These are phyloP conservation scores for Aspergillus funiculosus DNA, from an alignment of 495 filamentous ascomycete species.

Conservation along the genomic window DNA sequence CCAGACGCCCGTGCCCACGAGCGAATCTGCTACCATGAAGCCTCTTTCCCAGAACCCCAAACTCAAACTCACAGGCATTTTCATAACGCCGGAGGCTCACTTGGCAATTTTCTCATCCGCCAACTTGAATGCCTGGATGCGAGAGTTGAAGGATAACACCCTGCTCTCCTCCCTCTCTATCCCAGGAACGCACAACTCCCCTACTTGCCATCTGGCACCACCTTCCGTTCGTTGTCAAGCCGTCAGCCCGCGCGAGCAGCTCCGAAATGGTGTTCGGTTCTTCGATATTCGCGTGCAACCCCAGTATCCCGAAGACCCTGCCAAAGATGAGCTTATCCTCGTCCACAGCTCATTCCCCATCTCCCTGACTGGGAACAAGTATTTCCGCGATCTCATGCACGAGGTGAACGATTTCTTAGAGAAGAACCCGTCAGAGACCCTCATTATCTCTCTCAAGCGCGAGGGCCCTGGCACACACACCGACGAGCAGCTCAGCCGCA, in stretches of 20 bases:
- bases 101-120: slow-evolving; percentile 74
- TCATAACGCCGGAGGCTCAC: slow-evolving; percentile 54
- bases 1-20: slow-evolving; percentile 52
- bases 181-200: slow-evolving; percentile 93
- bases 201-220: slow-evolving; percentile 73
- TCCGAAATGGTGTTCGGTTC: slow-evolving; percentile 89
- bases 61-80: slow-evolving; percentile 66
- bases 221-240: slow-evolving; percentile 94
- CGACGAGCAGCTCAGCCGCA: slow-evolving; percentile 69
- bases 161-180: slow-evolving; percentile 79
- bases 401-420: slow-evolving; percentile 70
- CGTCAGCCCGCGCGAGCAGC: slow-evolving; percentile 65
- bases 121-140: slow-evolving; percentile 76
- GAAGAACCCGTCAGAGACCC: slow-evolving; percentile 67
- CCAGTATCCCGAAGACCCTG: slow-evolving; percentile 48
- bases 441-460: slow-evolving; percentile 86
- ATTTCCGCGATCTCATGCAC: slow-evolving; percentile 65
- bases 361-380: slow-evolving; percentile 62
- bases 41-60: slow-evolving; percentile 50
- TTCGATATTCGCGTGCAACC: slow-evolving; percentile 82
- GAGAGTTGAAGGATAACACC: slow-evolving; percentile 56
- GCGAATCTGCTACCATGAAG: slow-evolving; percentile 51
- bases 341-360: slow-evolving; percentile 80
- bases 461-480: slow-evolving; percentile 78
- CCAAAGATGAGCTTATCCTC: slow-evolving; percentile 54